Evolutionary conservation across 225 moss, liverwort and hornwort species (phyloP).

Genomic region (Pseudoscleropodium purum): DNA sequence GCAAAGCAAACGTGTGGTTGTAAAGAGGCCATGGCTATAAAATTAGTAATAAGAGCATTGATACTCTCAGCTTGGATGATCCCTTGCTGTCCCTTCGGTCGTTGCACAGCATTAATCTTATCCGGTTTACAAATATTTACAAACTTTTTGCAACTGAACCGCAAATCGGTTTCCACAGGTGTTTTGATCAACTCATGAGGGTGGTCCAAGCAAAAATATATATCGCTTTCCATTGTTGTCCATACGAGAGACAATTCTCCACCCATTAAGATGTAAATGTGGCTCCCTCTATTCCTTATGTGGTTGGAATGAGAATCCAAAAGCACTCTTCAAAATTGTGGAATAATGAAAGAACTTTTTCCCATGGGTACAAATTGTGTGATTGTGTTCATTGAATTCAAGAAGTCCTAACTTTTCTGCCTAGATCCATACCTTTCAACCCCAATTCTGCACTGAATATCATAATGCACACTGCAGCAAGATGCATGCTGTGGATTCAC

Average conservation of each 20-base stretch:
- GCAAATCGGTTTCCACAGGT: rapidly evolving
- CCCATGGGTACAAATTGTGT: not conserved
- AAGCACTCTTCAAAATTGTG: not conserved
- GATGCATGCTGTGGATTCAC: not conserved
- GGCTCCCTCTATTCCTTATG: rapidly evolving
- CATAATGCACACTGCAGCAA: not conserved
- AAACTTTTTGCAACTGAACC: not conserved
- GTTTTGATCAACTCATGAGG: not conserved
- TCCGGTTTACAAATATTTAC: not conserved
- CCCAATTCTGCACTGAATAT: not conserved
- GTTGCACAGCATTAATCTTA: not conserved
- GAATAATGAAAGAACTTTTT: not conserved
- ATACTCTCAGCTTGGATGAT: not conserved
- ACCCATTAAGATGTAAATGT: not conserved
- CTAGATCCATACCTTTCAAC: not conserved
- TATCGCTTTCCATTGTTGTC: too few relatives aligned
- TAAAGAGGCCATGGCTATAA: not conserved
- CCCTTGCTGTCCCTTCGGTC: too few relatives aligned
- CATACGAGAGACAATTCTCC: rapidly evolving
- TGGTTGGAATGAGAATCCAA: not conserved
- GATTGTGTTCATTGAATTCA: not conserved
- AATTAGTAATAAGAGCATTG: not conserved
- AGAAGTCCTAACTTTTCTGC: too few relatives aligned
- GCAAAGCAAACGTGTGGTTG: not conserved
- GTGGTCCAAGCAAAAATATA: not conserved